Evolutionary conservation across 148 eudicot genomes (phyloP).

Genomic region (Diospyros lotus): DNA sequence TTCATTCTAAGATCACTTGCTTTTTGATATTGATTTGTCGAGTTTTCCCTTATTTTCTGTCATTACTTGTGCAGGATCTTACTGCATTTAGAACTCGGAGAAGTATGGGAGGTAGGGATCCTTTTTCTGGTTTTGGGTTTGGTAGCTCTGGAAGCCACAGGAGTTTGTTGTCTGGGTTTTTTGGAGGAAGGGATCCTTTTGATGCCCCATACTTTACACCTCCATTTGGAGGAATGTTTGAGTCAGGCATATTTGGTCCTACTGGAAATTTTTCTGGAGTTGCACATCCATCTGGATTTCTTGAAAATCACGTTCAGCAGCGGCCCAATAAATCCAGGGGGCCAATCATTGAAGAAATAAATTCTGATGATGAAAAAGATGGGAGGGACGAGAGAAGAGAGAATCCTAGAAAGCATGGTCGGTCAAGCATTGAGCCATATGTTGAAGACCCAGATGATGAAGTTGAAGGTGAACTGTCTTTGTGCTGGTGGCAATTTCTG

Average conservation of each 20-base stretch:
- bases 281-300: slow-evolving; percentile 39
- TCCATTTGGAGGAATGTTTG: slow-evolving; percentile 61
- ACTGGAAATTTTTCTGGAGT: background rate
- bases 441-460: slow-evolving; percentile 79
- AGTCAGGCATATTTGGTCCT: slow-evolving; percentile 45
- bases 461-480: slow-evolving; percentile 38
- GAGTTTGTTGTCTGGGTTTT: slow-evolving; percentile 51
- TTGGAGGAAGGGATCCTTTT: slow-evolving; percentile 90
- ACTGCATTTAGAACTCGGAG: slow-evolving; percentile 45
- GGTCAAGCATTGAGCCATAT: slow-evolving; percentile 46
- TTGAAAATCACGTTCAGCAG: slow-evolving; percentile 22
- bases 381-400: slow-evolving; percentile 34
- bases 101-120: slow-evolving; percentile 49
- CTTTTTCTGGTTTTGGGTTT: slow-evolving; percentile 42
- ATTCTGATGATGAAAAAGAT: slow-evolving; percentile 72
- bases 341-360: slow-evolving; percentile 79
- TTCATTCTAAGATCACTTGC: too few relatives aligned
- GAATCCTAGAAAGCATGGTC: slow-evolving; percentile 64
- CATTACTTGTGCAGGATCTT: slow-evolving; percentile 16
- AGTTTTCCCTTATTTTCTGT: too few relatives aligned
- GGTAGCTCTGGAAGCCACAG: slow-evolving; percentile 59
- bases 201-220: slow-evolving; percentile 78
- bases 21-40: too few relatives aligned
- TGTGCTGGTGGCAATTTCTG: background rate
- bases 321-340: slow-evolving; percentile 57